Conservation (phyloP, 805 yeast species). For the Sugiyamaella boreocaroliniensis region DNA sequence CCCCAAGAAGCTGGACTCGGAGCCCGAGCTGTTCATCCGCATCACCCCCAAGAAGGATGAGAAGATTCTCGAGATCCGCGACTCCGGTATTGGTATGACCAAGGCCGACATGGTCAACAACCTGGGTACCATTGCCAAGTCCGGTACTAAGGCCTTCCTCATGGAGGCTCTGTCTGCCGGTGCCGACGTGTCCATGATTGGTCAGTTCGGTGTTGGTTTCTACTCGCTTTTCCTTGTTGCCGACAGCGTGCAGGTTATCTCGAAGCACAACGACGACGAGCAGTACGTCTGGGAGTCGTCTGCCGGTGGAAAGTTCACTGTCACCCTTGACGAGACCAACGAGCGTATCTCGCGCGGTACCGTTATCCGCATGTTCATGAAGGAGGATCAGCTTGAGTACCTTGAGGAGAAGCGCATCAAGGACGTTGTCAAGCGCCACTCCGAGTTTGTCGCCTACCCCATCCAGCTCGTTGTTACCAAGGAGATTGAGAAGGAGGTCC, state of each 20-base stretch:
- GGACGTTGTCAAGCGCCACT: constrained; percentile 98
- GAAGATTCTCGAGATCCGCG: constrained; percentile 93
- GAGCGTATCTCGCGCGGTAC: constrained; percentile 94
- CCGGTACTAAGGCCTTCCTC: constrained; percentile 94
- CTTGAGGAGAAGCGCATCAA: constrained; percentile 99
- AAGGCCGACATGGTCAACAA: constrained; percentile 98
- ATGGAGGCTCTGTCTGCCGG: constrained; percentile 99
- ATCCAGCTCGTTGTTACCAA: constrained; percentile 96
- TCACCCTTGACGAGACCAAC: constrained; percentile 80
- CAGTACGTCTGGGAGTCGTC: constrained; percentile 99
- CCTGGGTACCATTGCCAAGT: constrained; percentile 99
- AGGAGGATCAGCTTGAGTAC: constrained; percentile 98
- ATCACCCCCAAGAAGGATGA: constrained; percentile 94
- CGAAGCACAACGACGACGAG: constrained; percentile 98
- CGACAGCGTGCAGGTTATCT: constrained; percentile 95
- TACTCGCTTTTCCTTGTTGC: constrained; percentile 98
- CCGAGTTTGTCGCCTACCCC: constrained; percentile 99
- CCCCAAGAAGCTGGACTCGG: constrained; percentile 84
- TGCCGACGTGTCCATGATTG: constrained; percentile 99
- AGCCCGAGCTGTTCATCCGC: constrained; percentile 95
- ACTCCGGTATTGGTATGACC: constrained; percentile 99
- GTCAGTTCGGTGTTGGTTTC: constrained; percentile 99
- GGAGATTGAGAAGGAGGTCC: constrained; percentile 98
- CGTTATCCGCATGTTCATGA: constrained; percentile 87
- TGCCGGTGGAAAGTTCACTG: constrained; percentile 99